These are phyloP conservation scores for Tephrocybe sp. DNA, from an alignment of 768 basidiomycete genomes.

Conservation along the genomic window DNA sequence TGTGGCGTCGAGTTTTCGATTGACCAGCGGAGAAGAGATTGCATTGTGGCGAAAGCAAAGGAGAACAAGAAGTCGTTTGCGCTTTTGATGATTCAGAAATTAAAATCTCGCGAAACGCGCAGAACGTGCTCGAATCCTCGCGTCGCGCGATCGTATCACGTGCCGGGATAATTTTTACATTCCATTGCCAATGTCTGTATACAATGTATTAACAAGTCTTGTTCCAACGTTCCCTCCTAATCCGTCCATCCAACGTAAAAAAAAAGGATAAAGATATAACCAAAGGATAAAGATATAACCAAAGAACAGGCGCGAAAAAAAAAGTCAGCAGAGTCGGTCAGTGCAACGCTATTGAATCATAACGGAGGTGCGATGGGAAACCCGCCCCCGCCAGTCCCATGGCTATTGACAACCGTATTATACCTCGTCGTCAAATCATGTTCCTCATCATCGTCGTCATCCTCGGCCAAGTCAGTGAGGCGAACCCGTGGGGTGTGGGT, in stretches of 20 bases:
- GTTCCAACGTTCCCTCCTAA: too few relatives aligned
- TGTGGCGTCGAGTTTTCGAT: slow-evolving; percentile 61
- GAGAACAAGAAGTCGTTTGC: neutral
- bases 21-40: slow-evolving; percentile 79
- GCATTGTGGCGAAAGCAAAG: slow-evolving; percentile 43
- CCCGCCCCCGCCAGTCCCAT: neutral
- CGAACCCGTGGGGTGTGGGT: slow-evolving; percentile 1
- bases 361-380: too few relatives aligned
- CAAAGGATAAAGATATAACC: too few relatives aligned
- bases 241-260: too few relatives aligned
- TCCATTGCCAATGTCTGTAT: too few relatives aligned
- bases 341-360: too few relatives aligned
- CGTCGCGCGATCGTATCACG: neutral
- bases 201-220: too few relatives aligned
- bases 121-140: slow-evolving; percentile 17
- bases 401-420: slow-evolving; percentile 10
- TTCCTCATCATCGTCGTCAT: slow-evolving; percentile 6
- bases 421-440: slow-evolving; percentile 4
- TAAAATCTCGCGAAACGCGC: slow-evolving; percentile 3
- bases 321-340: too few relatives aligned
- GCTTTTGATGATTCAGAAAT: neutral
- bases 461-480: slow-evolving; percentile 1
- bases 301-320: too few relatives aligned
- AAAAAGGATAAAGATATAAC: too few relatives aligned
- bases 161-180: slow-evolving; percentile 1